Percentiles rank a stretch among this genome's conserved stretches.
These are phyloP conservation scores for Venturia carpophila DNA, from an alignment of 2,329 filamentous ascomycete genomes.

Conservation along the genomic window DNA sequence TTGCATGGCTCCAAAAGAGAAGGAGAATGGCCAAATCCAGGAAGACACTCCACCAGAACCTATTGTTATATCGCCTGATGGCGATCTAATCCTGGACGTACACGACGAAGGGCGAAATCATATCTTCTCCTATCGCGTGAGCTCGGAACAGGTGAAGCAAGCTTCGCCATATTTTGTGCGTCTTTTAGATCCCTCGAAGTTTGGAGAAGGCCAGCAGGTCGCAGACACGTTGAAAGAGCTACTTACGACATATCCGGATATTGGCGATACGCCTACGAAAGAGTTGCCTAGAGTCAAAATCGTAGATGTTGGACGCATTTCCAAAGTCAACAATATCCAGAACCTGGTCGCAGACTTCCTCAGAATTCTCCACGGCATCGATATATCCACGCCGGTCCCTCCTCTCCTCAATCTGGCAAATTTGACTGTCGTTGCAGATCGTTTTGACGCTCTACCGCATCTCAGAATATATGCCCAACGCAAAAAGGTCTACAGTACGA, in stretches of 20 bases:
- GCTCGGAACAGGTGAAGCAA: constrained; percentile 47
- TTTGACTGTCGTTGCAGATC: constrained; percentile 62
- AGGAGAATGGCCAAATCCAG: not conserved
- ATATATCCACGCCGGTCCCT: constrained; percentile 39
- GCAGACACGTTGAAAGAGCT: constrained; percentile 46
- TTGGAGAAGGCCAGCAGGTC: constrained; percentile 54
- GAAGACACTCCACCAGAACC: constrained; percentile 25
- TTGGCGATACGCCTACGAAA: constrained; percentile 41
- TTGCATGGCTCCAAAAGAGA: constrained; percentile 12
- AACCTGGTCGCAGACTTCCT: constrained; percentile 60
- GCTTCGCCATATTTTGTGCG: constrained; percentile 64
- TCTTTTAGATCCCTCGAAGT: constrained; percentile 55
- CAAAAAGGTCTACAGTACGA: constrained; percentile 35
- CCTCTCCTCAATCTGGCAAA: constrained; percentile 59
- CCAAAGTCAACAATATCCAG: constrained; percentile 51
- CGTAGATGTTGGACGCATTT: constrained; percentile 61
- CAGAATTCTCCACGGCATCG: constrained; percentile 53
- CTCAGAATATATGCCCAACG: constrained; percentile 48
- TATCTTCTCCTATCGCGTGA: constrained; percentile 55
- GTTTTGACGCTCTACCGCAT: constrained; percentile 56
- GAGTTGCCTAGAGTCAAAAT: constrained; percentile 59
- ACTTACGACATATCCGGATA: constrained; percentile 38
- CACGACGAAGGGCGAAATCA: constrained; percentile 53
- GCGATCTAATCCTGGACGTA: constrained; percentile 60
- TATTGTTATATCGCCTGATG: constrained; percentile 47